Conservation (phyloP, 1,139 yeast species). For the Saccharomyces uvarum region DNA sequence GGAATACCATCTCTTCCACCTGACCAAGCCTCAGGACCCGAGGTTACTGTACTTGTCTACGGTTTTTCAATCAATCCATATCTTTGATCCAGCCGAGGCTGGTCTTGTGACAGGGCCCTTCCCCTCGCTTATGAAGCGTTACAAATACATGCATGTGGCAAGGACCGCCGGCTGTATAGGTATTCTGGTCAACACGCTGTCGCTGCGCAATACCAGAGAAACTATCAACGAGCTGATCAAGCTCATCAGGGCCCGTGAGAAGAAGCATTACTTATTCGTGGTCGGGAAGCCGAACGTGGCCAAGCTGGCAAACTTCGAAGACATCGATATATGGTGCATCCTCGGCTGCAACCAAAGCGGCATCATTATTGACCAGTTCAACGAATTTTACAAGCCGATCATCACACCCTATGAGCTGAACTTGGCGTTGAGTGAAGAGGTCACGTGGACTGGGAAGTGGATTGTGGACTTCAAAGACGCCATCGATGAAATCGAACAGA, state of each 20-base stretch:
- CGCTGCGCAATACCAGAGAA: slow-evolving; percentile 60
- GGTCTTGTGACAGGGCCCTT: slow-evolving; percentile 47
- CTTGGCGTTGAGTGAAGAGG: slow-evolving; percentile 65
- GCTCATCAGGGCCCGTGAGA: slow-evolving; percentile 66
- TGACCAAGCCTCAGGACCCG: slow-evolving; percentile 72
- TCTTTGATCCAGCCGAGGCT: slow-evolving; percentile 39
- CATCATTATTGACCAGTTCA: slow-evolving; percentile 65
- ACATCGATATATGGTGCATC: slow-evolving; percentile 86
- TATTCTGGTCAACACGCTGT: slow-evolving; percentile 78
- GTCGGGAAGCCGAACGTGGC: slow-evolving; percentile 99
- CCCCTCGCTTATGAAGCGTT: slow-evolving; percentile 75
- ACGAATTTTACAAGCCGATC: slow-evolving; percentile 82
- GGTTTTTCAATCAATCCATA: slow-evolving; percentile 46
- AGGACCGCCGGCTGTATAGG: slow-evolving; percentile 90
- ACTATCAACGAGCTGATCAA: slow-evolving; percentile 53
- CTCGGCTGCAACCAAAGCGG: slow-evolving; percentile 95
- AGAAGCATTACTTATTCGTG: slow-evolving; percentile 86
- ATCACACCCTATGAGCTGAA: slow-evolving; percentile 88
- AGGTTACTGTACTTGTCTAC: slow-evolving; percentile 70
- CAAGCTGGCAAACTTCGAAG: slow-evolving; percentile 88
- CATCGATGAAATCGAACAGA: slow-evolving; percentile 28
- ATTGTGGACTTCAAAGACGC: slow-evolving; percentile 61
- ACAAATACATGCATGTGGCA: slow-evolving; percentile 79
- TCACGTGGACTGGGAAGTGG: slow-evolving; percentile 92
- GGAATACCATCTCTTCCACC: slow-evolving; percentile 54